phyloP scores from a whole-genome alignment of 345 rosid species.

The Corymbia maculata region DNA sequence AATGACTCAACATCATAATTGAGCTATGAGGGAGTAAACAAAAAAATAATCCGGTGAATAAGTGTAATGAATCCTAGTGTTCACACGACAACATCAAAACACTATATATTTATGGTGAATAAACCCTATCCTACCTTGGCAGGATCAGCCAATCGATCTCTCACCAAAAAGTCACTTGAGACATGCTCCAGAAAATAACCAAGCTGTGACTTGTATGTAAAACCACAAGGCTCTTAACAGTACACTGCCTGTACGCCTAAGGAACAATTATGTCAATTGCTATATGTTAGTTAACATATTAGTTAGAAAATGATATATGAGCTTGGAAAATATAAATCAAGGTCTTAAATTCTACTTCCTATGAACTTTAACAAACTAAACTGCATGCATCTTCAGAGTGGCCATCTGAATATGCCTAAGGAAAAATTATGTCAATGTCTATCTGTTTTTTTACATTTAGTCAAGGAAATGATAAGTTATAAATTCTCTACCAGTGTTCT shows the following conservation, averaged over 20 bases:
- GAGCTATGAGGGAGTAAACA: not conserved
- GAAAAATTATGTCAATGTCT: not conserved
- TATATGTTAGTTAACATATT: not conserved
- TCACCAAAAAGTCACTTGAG: not conserved
- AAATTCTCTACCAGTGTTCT: not conserved
- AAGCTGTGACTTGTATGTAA: not conserved
- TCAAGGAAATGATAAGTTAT: not conserved
- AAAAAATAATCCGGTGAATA: not conserved
- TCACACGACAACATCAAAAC: not conserved
- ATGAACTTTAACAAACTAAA: not conserved
- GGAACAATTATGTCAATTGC: constrained; percentile 6
- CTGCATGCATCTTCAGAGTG: not conserved
- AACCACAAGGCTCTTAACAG: not conserved
- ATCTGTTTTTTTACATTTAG: not conserved
- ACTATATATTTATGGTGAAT: not conserved
- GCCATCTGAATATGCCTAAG: not conserved
- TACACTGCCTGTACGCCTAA: constrained; percentile 1
- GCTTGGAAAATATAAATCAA: not conserved
- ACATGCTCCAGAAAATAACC: constrained; percentile 1
- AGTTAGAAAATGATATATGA: not conserved
- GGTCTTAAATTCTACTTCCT: not conserved
- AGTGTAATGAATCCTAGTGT: not conserved
- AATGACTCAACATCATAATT: not conserved
- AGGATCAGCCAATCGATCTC: not conserved
- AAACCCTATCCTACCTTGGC: constrained; percentile 5